Evolutionary conservation across 2,329 filamentous ascomycete genomes (phyloP), one percentile per base, ranked within the genome.

Genomic region (Claviceps monticola): DNA sequence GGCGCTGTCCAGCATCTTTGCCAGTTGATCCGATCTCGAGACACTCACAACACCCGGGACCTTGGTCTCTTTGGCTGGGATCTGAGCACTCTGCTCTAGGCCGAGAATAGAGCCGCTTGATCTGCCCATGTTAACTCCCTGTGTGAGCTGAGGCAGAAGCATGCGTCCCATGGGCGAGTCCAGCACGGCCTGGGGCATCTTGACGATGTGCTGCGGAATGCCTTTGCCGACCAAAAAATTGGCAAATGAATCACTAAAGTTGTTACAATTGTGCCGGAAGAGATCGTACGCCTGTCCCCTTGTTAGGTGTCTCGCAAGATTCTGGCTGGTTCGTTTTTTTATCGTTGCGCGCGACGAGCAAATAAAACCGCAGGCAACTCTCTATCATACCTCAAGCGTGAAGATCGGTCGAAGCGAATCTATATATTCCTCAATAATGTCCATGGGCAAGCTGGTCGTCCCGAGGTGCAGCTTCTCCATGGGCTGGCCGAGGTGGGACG

Each of bases 261-360:
- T 96, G 71, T 97, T 98, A 72, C 91, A 97, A 64, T 98, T 98
- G 68, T 96, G 89, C 60, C 71, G 87, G 65, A 79, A 95, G 5
- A 96, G 71, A 62, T 96, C 88, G 62, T 97, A 97, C 1, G 87
- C 86, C 79, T 88, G 57, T 17, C 8, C n/a, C 8, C 49, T 5
- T 11, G 4, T 26, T 23, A 43, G 5, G 39, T 38, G 26, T 9
- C 16, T 6, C n/a, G 38, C 46, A 13, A 7, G 41, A 34, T 29
- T 36, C 26, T 44, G 21, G 6, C 13, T 23, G 5, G 14, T 26
- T 44, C 23, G 3, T 9, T 16, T 23, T 26, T 23, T 43, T 16
- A n/a, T n/a, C 19, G 13, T 23, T 42, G 13, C 5, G 19, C 42
- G 26, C 1, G 23, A 14, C 38, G n/a, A 11, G 13, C 16, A 16